Conservation (phyloP, 345 rosid species). For the Citrus glauca region DNA sequence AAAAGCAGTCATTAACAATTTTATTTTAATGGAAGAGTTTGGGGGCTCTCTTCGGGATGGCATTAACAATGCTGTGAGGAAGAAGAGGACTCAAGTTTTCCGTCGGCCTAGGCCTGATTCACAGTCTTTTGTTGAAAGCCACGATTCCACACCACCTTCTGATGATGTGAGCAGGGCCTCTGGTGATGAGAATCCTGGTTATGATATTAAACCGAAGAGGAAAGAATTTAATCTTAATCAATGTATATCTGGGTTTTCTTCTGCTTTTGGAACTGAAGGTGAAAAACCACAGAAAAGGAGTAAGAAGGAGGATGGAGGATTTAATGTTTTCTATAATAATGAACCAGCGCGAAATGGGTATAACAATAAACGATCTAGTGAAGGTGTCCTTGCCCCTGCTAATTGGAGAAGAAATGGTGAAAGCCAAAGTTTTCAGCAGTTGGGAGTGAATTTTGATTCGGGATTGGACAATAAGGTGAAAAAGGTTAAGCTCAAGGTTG, state of each 20-base stretch:
- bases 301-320: slow-evolving; percentile 37
- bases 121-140: slow-evolving; percentile 25
- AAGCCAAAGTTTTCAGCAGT: slow-evolving; percentile 32
- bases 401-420: slow-evolving; percentile 61
- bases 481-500: slow-evolving; percentile 67
- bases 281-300: slow-evolving; percentile 21
- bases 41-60: slow-evolving; percentile 32
- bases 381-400: slow-evolving; percentile 83
- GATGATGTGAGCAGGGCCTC: slow-evolving; percentile 54
- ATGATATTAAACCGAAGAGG: slow-evolving; percentile 43
- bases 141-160: slow-evolving; percentile 39
- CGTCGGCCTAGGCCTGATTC: slow-evolving; percentile 70
- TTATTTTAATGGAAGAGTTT: slow-evolving; percentile 47
- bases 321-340: slow-evolving; percentile 30
- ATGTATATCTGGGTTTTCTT: slow-evolving; percentile 43
- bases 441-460: slow-evolving; percentile 30
- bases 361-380: slow-evolving; percentile 45
- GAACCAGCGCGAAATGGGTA: slow-evolving; percentile 34
- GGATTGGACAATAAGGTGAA: slow-evolving; percentile 51
- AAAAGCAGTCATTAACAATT: slow-evolving; percentile 11
- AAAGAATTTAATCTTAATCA: slow-evolving; percentile 77
- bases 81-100: slow-evolving; percentile 61
- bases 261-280: slow-evolving; percentile 29
- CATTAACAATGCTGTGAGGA: slow-evolving; percentile 50
- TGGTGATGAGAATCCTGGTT: slow-evolving; percentile 57